phyloP scores from a whole-genome alignment of 139 green algal species.

The Auxenochlorella pyrenoidosa region DNA sequence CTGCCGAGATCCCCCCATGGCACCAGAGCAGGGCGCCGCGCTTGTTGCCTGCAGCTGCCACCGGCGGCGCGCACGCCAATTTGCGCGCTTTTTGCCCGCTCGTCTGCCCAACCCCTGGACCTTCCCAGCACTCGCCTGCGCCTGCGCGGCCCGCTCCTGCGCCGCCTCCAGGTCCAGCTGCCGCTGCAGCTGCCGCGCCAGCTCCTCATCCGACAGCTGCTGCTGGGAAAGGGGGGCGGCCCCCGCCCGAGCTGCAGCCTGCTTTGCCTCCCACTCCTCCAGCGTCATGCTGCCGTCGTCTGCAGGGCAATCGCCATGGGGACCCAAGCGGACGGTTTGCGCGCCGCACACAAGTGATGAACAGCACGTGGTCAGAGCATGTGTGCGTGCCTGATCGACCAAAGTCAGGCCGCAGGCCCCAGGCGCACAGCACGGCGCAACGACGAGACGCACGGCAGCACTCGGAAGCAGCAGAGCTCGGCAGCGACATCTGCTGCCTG shows the following conservation, averaged over 20 bases:
- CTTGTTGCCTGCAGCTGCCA: too few species aligned
- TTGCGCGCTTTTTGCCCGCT: too few species aligned
- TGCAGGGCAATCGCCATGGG: background rate
- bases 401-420: too few species aligned
- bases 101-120: background rate
- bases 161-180: slow-evolving; percentile 40
- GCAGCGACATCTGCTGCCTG: background rate
- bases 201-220: slow-evolving; percentile 31
- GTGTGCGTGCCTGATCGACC: too few species aligned
- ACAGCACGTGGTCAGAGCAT: too few species aligned
- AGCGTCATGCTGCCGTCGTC: slow-evolving; percentile 53
- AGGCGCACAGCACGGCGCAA: too few species aligned
- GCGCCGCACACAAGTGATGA: too few species aligned
- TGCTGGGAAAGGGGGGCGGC: background rate
- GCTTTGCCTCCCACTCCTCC: slow-evolving; percentile 60
- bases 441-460: too few species aligned
- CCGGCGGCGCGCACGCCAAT: too few species aligned
- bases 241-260: background rate
- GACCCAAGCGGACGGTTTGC: too few species aligned
- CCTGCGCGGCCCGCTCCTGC: background rate
- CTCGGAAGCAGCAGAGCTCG: background rate
- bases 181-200: slow-evolving; percentile 39
- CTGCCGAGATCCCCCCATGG: background rate
- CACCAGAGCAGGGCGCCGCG: background rate
- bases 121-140: too few species aligned